phyloP scores from a whole-genome alignment of 495 filamentous ascomycete genomes.

The Podospora sp. region DNA sequence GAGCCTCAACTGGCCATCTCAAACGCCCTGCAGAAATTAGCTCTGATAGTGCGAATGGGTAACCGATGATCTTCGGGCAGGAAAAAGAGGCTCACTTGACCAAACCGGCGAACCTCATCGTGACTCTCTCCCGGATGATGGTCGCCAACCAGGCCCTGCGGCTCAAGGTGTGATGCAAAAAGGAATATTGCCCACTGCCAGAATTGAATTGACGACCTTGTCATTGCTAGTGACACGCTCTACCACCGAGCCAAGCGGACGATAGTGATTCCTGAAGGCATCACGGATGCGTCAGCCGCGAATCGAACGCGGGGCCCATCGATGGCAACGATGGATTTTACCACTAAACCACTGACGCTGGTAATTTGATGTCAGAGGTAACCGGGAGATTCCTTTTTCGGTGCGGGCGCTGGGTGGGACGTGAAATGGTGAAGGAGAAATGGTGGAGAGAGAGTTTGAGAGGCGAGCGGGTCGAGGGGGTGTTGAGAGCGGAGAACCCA shows the following conservation, averaged over 20 bases:
- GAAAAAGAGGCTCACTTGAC: too few species aligned
- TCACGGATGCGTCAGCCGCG: conserved; percentile 34
- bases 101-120: too few species aligned
- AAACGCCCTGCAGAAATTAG: neutral
- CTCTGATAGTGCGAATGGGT: neutral
- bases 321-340: conserved; percentile 33
- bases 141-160: too few species aligned
- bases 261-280: neutral
- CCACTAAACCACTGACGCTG: conserved; percentile 6
- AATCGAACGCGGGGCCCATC: conserved; percentile 57
- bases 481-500: too few species aligned
- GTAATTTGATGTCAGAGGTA: neutral
- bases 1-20: neutral
- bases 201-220: conserved; percentile 14
- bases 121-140: too few species aligned
- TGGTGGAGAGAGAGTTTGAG: too few species aligned
- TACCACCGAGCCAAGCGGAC: conserved; percentile 12
- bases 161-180: neutral
- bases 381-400: neutral
- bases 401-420: neutral
- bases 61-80: too few species aligned
- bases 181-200: neutral
- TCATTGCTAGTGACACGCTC: conserved; percentile 15
- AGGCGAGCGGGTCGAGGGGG: too few species aligned
- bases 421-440: neutral